phyloP scores from a whole-genome alignment of 352 stramenopile species.

The Phytophthora hibernalis region DNA sequence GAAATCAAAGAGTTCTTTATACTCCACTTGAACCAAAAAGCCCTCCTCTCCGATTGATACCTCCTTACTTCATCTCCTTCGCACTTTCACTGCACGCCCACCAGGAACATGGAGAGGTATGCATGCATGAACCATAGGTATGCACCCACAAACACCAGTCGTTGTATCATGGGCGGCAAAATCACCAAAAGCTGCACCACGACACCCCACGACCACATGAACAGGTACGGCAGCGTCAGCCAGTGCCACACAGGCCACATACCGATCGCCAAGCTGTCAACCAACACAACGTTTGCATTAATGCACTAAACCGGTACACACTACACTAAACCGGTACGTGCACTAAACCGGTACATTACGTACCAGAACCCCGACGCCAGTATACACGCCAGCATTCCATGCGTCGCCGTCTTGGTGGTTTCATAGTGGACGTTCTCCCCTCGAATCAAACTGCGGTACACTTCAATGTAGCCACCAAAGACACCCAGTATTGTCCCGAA shows the following conservation, averaged over 20 bases:
- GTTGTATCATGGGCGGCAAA: slow-evolving; percentile 64
- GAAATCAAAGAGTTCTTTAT: no score
- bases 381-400: slow-evolving; percentile 73
- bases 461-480: slow-evolving; percentile 76
- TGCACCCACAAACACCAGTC: slow-evolving; percentile 59
- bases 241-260: slow-evolving; percentile 82
- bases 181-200: slow-evolving; percentile 75
- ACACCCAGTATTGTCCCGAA: slow-evolving; percentile 60
- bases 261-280: slow-evolving; percentile 64
- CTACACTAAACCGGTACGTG: slow-evolving; percentile 10
- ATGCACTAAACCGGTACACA: neutral
- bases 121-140: slow-evolving; percentile 85
- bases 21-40: neutral
- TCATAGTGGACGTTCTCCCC: slow-evolving; percentile 73
- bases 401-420: slow-evolving; percentile 66
- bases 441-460: slow-evolving; percentile 66
- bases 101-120: slow-evolving; percentile 54
- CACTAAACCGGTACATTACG: slow-evolving; percentile 5
- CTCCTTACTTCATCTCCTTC: neutral
- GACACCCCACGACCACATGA: slow-evolving; percentile 87
- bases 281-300: neutral
- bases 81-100: slow-evolving; percentile 13
- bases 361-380: slow-evolving; percentile 63
- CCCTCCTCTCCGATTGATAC: neutral
- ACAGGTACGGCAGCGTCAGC: slow-evolving; percentile 78